Conservation (phyloP, 2,329 filamentous ascomycete species). For the Aspergillus uvarum region DNA sequence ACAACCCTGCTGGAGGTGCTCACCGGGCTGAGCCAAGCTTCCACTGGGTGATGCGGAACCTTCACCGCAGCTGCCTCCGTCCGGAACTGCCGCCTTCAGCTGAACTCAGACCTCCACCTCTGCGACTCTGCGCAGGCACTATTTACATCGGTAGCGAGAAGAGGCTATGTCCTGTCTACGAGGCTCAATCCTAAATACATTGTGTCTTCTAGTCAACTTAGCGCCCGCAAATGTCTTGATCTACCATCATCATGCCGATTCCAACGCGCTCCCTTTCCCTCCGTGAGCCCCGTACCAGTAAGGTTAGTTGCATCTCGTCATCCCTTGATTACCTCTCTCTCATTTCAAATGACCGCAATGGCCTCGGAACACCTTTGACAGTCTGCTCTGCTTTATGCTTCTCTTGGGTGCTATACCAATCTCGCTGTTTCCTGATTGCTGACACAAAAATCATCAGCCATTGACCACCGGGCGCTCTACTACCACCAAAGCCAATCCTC, state of each 20-base stretch:
- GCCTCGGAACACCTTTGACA: background rate
- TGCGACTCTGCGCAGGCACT: background rate
- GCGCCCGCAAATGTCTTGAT: background rate
- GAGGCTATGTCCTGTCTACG: background rate
- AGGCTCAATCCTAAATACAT: background rate
- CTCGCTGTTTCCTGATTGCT: slow-evolving; percentile 18
- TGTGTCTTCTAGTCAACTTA: background rate
- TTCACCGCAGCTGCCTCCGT: slow-evolving; percentile 7
- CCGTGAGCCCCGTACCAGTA: slow-evolving; percentile 34
- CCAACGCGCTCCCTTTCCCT: slow-evolving; percentile 39
- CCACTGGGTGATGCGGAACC: background rate
- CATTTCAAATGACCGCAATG: background rate
- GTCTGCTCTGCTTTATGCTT: background rate
- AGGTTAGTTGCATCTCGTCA: slow-evolving; percentile 25
- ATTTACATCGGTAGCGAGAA: slow-evolving; percentile 2
- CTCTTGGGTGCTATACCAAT: background rate
- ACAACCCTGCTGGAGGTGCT: background rate
- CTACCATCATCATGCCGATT: slow-evolving; percentile 37
- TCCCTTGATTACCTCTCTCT: slow-evolving; percentile 1
- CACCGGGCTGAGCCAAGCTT: slow-evolving; percentile 11
- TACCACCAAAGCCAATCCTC: slow-evolving; percentile 13
- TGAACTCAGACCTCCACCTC: slow-evolving; percentile 7
- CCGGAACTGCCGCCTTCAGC: slow-evolving; percentile 2
- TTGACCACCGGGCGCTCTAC: slow-evolving; percentile 26
- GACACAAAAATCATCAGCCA: slow-evolving; percentile 20